These are phyloP conservation scores for Phoma sp. DNA, from an alignment of 2,329 filamentous ascomycete genomes.

Conservation along the genomic window DNA sequence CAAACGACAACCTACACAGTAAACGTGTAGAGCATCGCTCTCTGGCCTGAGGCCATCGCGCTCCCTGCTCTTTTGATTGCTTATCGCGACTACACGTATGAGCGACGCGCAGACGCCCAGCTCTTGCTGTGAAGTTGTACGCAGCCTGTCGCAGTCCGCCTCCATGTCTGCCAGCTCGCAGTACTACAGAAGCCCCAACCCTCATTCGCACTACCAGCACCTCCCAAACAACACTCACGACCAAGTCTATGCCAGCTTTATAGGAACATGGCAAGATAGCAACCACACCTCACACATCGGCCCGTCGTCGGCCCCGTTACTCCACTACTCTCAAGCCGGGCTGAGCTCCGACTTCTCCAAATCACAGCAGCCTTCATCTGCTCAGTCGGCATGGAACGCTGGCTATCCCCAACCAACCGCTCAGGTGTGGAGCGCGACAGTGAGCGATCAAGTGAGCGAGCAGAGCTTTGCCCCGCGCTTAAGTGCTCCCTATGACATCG, in stretches of 20 bases:
- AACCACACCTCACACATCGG: constrained; percentile 32
- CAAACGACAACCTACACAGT: constrained; percentile 19
- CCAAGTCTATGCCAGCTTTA: constrained; percentile 23
- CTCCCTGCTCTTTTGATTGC: constrained; percentile 26
- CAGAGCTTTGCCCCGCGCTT: constrained; percentile 18
- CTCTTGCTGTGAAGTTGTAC: constrained; percentile 28
- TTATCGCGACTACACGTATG: constrained; percentile 28
- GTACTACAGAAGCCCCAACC: constrained; percentile 38
- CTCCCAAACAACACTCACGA: constrained; percentile 29
- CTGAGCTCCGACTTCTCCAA: constrained; percentile 32
- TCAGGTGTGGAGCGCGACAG: constrained; percentile 27
- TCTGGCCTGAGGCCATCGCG: constrained; percentile 29
- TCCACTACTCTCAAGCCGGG: constrained; percentile 35
- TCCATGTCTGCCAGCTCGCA: constrained; percentile 40
- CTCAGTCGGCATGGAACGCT: constrained; percentile 28
- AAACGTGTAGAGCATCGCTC: constrained; percentile 25
- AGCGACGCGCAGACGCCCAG: constrained; percentile 26
- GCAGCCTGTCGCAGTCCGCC: constrained; percentile 32
- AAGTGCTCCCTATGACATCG: constrained; percentile 25
- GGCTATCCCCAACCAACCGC: constrained; percentile 23
- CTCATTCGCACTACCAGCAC: constrained; percentile 38
- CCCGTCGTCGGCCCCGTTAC: constrained; percentile 30
- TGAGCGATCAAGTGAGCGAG: constrained; percentile 14
- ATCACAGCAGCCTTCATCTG: constrained; percentile 22
- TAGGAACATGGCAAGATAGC: constrained; percentile 33